Conservation (phyloP, 169 alveolate genomes). For the Theileria parva region DNA sequence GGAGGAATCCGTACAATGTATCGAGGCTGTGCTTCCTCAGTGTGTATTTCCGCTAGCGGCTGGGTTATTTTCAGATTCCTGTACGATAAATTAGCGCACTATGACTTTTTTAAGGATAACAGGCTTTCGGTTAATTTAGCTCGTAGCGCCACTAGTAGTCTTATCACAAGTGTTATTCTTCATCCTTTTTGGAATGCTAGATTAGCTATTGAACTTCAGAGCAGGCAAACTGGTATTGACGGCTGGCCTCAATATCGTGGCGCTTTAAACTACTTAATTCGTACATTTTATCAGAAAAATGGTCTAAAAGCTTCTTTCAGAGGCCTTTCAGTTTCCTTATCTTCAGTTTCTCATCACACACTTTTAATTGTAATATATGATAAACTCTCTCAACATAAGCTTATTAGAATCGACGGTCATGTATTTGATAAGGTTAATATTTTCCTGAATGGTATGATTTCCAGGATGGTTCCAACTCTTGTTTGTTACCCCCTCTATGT, state of each 20-base stretch:
- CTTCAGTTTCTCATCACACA: conserved; percentile 38
- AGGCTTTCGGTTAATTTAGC: conserved; percentile 17
- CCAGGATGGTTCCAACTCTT: conserved; percentile 48
- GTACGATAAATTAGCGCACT: conserved; percentile 46
- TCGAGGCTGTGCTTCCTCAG: conserved; percentile 50
- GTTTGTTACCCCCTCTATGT: conserved; percentile 62
- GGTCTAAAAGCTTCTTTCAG: conserved; percentile 33
- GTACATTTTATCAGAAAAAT: conserved; percentile 18
- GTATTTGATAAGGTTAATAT: conserved; percentile 30
- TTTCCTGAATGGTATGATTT: conserved; percentile 46
- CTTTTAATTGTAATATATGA: conserved; percentile 56
- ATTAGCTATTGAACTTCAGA: conserved; percentile 54
- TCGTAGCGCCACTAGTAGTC: conserved; percentile 41
- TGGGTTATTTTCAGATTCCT: conserved; percentile 52
- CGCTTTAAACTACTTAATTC: conserved; percentile 33
- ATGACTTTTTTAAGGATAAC: conserved; percentile 25
- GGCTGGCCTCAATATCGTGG: conserved; percentile 71
- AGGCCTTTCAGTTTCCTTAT: conserved; percentile 46
- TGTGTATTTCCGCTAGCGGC: conserved; percentile 34
- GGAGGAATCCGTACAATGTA: conserved; percentile 49
- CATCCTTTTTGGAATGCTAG: conserved; percentile 69
- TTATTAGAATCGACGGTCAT: too few relatives aligned
- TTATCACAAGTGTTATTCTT: conserved; percentile 39
- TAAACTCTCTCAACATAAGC: conserved; percentile 22
- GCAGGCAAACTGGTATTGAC: conserved; percentile 40